Evolutionary conservation across 805 yeast genomes (phyloP), one percentile per base, ranked within the genome.

Genomic region (Candida incommunis): DNA sequence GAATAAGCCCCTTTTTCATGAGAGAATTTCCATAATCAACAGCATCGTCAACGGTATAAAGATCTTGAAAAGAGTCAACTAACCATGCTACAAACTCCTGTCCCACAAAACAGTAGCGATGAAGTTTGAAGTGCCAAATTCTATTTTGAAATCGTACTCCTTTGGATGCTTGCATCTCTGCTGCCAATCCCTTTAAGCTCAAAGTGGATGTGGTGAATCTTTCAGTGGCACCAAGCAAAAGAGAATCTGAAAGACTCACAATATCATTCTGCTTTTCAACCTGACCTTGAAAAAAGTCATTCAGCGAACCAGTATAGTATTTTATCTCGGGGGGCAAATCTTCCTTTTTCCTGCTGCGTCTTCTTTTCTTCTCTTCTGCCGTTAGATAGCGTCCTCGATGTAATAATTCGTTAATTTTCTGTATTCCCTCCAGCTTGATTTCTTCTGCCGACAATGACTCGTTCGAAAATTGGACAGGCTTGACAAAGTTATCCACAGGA

Each of bases 71-170:
- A 47, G 78, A 75, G 49, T 82, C 82, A 24, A 82, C 67, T 45
- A 90, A 59, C 96, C 97, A 90, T 25, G 76, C 74, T 0, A 87
- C 96, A 49, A 86, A 67, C 44, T 86, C 95, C 50, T 79, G 76
- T 0, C 97, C 97, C 22, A 85, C 60, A 56, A 90, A 86, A 62
- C 94, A 82, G 50, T 81, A 75, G 23, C 71, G 68, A 57, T 85
- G 94, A 3, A 74, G 66, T 50, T 78, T 78, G 75, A 88, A 77
- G 60, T 90, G 97, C 98, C 98, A 90, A 26, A 80, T 74, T 52
- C 96, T 69, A 54, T 86, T 95, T 1, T 74, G 78, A 29, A 92
- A 67, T 20, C 68, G 70, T 4, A 90, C 63, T 5, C 87, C 88
- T 41, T 71, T 68, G 20, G 50, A 51, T 3, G 80, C 73, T 53